Evolutionary conservation across 164 flowering plant species (phyloP), one percentile per base, ranked within the genome.

Genomic region (Vitis cinerea): DNA sequence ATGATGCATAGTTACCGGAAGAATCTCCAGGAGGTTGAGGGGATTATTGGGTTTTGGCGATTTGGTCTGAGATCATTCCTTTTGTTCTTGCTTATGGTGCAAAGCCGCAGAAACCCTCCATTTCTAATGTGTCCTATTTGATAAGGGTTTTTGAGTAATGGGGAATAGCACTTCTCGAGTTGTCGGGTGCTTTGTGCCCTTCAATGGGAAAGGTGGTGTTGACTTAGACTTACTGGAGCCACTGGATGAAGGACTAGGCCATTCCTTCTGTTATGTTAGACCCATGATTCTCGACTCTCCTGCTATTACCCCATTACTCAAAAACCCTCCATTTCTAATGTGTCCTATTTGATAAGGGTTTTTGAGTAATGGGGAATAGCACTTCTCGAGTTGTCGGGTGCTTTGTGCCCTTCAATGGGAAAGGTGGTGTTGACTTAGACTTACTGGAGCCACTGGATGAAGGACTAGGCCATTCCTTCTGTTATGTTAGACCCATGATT

Each of bases 381-480:
- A 74, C 78, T 71, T 80, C 83, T 53, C 73, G 83, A 44, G 80
- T 76, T 61, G 80, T 76, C 15, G 80, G 83, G 13, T 80, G 83
- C 44, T 80, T 80, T 9, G 78, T 71, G 67, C 79, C 83, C 1
- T 75, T 69, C 16, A 70, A 71, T 76, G 77, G 74, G 10, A 79
- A 76, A 66, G 65, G 67, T 51, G 73, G 73, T 4, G 80, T 66
- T 57, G 83, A 80, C 77, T 71, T 80, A 49, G 83, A 77, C 16
- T 76, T 85, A 69, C 61, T 83, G 31, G 91, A 87, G 81, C 89
- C 87, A 30, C 63, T 87, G 17, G 91, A 87, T 72, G 91, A 87
- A 73, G 91, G 91, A 55, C 75, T 88, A 48, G 92, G 92, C 58
- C 92, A 88, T 71, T 88, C 89, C 49, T 88, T 88, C 64, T 88